Evolutionary conservation across 2,329 filamentous ascomycete species (phyloP), one percentile per base, ranked within the genome.

Genomic region (Graphilbum sp.): DNA sequence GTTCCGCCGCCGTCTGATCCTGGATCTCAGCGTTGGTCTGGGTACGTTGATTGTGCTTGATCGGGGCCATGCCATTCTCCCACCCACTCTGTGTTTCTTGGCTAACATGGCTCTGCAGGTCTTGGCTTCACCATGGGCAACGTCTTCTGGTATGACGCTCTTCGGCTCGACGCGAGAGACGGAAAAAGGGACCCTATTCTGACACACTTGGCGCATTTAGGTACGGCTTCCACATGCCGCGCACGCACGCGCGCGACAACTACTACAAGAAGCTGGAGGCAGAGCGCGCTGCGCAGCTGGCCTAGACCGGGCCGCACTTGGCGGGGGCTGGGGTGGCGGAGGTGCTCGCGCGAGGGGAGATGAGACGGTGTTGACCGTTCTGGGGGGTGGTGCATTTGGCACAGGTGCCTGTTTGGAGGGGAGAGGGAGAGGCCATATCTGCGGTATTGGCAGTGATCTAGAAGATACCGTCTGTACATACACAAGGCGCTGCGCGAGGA

Each of bases 211-310:
- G n/a, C n/a, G n/a, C n/a, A n/a, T n/a, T n/a, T n/a, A 75, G 70
- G 70, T 70, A 74, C 63, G 70, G 71, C 55, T 75, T 54, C 62
- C 71, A 75, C 61, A 59, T 73, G 52, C 71, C 70, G 48, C 69
- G 70, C 56, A 72, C 67, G 51, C 55, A 64, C 52, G 63, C 61
- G 46, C 70, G 71, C 53, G 71, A 75, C 58, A 58, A 58, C 56
- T 66, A 63, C 65, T 74, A 74, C 62, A 56, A 56, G 57, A 63
- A 70, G 58, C 58, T 73, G 44, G 71, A 75, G 62, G 61, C 64
- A 49, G 56, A 72, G 57, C 68, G 69, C 42, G 66, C 66, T 40
- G 58, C 54, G 21, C 19, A 8, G 17, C 16, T 3, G 17, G 13
- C 6, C 6, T 32, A 32, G 16, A 18, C n/a, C 6, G 11, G 21